Percentiles rank a stretch among this genome's conserved stretches.
phyloP scores from a whole-genome alignment of 768 basidiomycete genomes.

The Rickenella mellea region DNA sequence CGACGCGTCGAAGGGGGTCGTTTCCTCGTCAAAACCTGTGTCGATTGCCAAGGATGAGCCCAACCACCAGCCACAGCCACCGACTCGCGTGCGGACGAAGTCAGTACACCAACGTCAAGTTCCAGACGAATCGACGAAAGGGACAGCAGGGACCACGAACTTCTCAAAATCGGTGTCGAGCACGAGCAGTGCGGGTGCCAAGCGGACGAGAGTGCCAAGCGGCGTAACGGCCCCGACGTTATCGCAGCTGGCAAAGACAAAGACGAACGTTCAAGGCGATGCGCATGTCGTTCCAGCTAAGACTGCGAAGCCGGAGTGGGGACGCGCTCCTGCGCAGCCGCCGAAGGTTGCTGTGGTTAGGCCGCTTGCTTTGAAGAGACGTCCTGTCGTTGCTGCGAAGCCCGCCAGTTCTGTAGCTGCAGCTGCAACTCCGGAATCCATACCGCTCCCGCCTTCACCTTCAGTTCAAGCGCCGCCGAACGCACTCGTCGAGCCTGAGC shows the following conservation, averaged over 20 bases:
- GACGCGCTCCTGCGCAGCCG: neutral
- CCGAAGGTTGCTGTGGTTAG: neutral
- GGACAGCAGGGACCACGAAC: too few species aligned
- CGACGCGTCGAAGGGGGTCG: too few species aligned
- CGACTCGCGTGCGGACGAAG: too few species aligned
- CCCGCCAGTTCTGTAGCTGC: neutral
- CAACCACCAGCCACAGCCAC: too few species aligned
- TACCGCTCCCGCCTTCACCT: neutral
- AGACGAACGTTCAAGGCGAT: too few species aligned
- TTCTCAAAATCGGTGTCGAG: too few species aligned
- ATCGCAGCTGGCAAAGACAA: neutral
- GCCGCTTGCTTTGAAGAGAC: neutral
- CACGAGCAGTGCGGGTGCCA: too few species aligned
- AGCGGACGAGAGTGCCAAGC: too few species aligned
- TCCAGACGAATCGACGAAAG: too few species aligned
- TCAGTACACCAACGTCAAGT: too few species aligned
- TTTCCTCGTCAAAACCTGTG: too few species aligned
- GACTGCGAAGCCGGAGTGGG: neutral
- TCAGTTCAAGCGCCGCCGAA: neutral
- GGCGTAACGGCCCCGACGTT: neutral
- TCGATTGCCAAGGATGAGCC: too few species aligned
- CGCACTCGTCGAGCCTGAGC: neutral
- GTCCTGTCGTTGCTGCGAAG: neutral
- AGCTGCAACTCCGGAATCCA: neutral
- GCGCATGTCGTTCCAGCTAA: neutral